Evolutionary conservation across 2,329 filamentous ascomycete species (phyloP), one percentile per base, ranked within the genome.

Genomic region (Claviceps quebecensis): DNA sequence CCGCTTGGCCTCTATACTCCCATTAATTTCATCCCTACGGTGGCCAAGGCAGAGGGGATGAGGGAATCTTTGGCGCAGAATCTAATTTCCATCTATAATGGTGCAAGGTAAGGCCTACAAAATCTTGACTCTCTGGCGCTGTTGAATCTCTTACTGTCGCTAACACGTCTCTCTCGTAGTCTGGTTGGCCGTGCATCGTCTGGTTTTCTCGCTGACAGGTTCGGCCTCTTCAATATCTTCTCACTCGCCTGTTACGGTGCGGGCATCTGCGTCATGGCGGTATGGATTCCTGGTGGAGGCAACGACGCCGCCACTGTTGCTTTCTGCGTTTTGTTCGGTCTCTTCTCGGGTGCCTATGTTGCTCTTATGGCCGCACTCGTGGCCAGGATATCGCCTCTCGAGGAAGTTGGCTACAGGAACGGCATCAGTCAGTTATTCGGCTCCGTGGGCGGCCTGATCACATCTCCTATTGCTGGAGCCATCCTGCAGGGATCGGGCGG

Each of bases 371-470:
- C 56, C 2, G 61, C 60, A 6, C 55, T 63, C 16, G 52, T 61
- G 8, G 62, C 61, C 1, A 73, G 79, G 53, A 75, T 81, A 49
- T 74, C 72, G 0, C 72, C 76, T 48, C 67, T 78, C 43, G 65
- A 69, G 3, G 69, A 78, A 56, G 72, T 81, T 11, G 79, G 78
- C 1, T 68, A 75, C 2, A 67, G 77, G 7, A 76, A 71, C 6
- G 78, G 78, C 23, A 45, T 58, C n/a, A 49, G 54, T 5, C 54
- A 51, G 11, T 45, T 57, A 19, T 40, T 55, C 22, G 48, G 53
- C 34, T 52, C 58, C 13, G 23, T 59, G 7, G 58, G 56, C 8
- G 55, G 53, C 23, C 50, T 59, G 36, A 37, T 53, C 1, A 53
- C 56, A 8, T 53, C 53, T 13, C 57, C 58, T 7, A 59, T 60